A percentile compares a stretch with the other conserved stretches of the same genome.
Conservation (phyloP, 202 grass and related monocot genomes). For the Brachypodium distachyon region DNA sequence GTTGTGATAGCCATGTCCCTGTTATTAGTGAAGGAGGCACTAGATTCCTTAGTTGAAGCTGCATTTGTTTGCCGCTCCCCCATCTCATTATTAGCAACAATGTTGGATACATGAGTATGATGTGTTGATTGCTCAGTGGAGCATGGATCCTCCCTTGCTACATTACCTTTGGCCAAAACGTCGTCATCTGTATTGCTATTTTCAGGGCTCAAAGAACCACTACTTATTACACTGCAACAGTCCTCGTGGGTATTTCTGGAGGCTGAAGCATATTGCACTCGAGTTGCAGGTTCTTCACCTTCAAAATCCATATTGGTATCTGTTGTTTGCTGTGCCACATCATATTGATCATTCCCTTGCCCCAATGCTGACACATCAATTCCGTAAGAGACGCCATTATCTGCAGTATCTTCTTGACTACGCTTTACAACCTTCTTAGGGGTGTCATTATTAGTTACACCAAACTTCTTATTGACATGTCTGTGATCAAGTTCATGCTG, state of each 20-base stretch:
- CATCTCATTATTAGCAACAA: constrained; percentile 21
- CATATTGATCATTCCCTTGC: constrained; percentile 18
- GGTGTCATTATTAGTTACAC: not conserved
- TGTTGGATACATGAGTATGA: constrained; percentile 19
- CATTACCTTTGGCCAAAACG: constrained; percentile 22
- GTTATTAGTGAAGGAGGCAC: constrained; percentile 37
- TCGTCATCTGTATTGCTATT: not conserved
- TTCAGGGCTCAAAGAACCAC: constrained; percentile 30
- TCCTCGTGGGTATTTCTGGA: constrained; percentile 24
- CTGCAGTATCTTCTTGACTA: constrained; percentile 26
- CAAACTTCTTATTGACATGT: constrained; percentile 29
- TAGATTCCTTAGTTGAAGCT: constrained; percentile 32
- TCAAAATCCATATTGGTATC: constrained; percentile 19
- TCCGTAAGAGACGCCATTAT: constrained; percentile 31
- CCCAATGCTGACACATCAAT: constrained; percentile 20
- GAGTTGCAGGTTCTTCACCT: constrained; percentile 33
- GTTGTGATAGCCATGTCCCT: constrained; percentile 40
- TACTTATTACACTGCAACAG: constrained; percentile 27
- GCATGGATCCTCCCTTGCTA: constrained; percentile 18
- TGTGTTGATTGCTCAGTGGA: constrained; percentile 24
- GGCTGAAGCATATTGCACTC: constrained; percentile 28
- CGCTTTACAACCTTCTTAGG: constrained; percentile 21
- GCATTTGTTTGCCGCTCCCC: constrained; percentile 27
- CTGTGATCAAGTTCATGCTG: constrained; percentile 16
- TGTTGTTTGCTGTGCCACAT: constrained; percentile 11